Conservation (phyloP, 805 yeast species). For the Wickerhamomyces ciferrii region DNA sequence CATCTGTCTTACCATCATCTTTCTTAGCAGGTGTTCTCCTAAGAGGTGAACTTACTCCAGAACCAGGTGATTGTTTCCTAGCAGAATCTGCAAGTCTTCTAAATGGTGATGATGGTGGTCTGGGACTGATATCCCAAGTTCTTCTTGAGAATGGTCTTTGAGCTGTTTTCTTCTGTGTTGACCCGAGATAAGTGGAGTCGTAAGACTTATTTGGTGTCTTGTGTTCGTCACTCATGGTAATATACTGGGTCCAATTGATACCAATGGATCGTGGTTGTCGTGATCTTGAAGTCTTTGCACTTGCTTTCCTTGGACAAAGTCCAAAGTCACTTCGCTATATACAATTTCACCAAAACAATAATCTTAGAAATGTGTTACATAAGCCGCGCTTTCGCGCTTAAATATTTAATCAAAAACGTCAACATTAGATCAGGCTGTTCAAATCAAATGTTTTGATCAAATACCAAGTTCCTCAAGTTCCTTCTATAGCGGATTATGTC, state of each 20-base stretch:
- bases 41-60: background rate
- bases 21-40: background rate
- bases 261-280: background rate
- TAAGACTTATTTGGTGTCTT: background rate
- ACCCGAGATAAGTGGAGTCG: background rate
- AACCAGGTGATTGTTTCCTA: background rate
- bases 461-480: background rate
- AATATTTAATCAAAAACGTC: background rate
- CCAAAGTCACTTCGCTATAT: background rate
- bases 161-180: slow-evolving; percentile 4
- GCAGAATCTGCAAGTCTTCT: slow-evolving; percentile 10
- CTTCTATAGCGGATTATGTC: background rate
- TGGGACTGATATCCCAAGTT: slow-evolving; percentile 17
- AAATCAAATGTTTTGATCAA: too few relatives aligned
- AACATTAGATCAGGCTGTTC: background rate
- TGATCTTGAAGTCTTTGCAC: background rate
- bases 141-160: slow-evolving; percentile 15
- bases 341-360: background rate
- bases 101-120: slow-evolving; percentile 17
- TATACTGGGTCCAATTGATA: background rate
- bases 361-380: background rate
- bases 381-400: background rate
- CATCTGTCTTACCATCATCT: slow-evolving; percentile 8
- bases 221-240: background rate
- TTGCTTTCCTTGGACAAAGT: background rate